A percentile compares a stretch with the other conserved stretches of the same genome.
Evolutionary conservation across 257 asterid species (phyloP).

Genomic region (Solanum lignicaule): DNA sequence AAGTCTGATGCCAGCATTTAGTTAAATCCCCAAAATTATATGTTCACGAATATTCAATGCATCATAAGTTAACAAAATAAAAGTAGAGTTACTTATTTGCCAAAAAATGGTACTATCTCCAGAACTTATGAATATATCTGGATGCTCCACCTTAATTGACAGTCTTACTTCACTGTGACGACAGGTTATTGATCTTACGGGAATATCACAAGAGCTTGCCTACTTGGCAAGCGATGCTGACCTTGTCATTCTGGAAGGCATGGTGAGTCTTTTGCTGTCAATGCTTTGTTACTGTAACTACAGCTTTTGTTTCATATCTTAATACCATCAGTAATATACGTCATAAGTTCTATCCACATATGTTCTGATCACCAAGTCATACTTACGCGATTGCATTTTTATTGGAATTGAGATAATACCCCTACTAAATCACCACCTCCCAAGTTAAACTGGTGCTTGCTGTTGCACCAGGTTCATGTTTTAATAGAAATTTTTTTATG

Average conservation of each 20-base stretch:
- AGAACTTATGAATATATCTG: neutral
- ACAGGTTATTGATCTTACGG: constrained; percentile 78
- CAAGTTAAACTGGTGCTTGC: neutral
- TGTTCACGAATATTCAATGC: neutral
- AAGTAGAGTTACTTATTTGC: neutral
- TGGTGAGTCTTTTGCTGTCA: constrained; percentile 36
- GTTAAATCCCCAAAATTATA: neutral
- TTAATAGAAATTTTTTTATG: neutral
- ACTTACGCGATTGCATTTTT: neutral
- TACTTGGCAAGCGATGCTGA: constrained; percentile 84
- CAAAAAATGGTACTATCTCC: neutral
- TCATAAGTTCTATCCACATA: neutral
- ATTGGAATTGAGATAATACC: neutral
- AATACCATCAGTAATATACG: neutral
- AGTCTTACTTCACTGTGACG: neutral
- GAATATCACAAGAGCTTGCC: constrained; percentile 89
- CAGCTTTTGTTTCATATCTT: neutral
- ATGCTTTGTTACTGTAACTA: neutral
- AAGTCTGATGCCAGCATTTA: neutral
- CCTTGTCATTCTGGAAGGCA: constrained; percentile 92
- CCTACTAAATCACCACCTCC: neutral
- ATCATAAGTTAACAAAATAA: neutral
- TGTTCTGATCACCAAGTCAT: neutral
- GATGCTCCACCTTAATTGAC: neutral
- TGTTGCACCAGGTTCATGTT: neutral